Conservation (phyloP, 805 yeast species). For the Wickerhamomyces silvicola region DNA sequence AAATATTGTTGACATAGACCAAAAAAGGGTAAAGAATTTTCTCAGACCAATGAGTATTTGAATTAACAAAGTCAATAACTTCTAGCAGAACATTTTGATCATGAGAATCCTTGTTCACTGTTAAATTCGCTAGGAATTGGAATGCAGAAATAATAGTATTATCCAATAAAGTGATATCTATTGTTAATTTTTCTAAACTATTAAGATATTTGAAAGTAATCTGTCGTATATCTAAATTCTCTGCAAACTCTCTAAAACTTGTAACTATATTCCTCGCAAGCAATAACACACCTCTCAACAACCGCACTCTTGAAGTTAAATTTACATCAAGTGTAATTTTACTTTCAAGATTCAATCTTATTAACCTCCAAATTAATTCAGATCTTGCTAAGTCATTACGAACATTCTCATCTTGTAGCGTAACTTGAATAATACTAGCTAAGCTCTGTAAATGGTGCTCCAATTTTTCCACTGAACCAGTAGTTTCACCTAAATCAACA, state of each 20-base stretch:
- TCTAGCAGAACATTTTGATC: conserved; percentile 5
- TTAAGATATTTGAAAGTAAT: conserved; percentile 1
- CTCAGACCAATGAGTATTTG: conserved; percentile 1
- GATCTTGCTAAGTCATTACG: conserved; percentile 22
- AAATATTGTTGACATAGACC: conserved; percentile 10
- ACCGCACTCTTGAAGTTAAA: conserved; percentile 22
- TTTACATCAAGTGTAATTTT: conserved; percentile 1
- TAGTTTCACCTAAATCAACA: no score
- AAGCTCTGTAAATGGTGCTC: no score
- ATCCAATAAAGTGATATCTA: background rate
- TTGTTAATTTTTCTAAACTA: background rate
- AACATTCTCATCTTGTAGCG: conserved; percentile 18
- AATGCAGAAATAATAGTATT: conserved; percentile 5
- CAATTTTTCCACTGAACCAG: no score
- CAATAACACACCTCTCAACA: conserved; percentile 41
- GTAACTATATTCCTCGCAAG: conserved; percentile 42
- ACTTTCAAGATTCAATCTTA: conserved; percentile 11
- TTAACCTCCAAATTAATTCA: conserved; percentile 22
- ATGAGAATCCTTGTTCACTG: conserved; percentile 6
- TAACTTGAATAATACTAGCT: conserved; percentile 6
- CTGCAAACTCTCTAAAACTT: conserved; percentile 25
- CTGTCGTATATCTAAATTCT: conserved; percentile 9
- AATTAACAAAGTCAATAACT: conserved; percentile 5
- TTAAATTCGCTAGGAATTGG: conserved; percentile 15
- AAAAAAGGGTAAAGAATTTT: conserved; percentile 7